These are phyloP conservation scores for Fomitopsis pinicola DNA, from an alignment of 1,284 basidiomycete genomes.

Conservation along the genomic window DNA sequence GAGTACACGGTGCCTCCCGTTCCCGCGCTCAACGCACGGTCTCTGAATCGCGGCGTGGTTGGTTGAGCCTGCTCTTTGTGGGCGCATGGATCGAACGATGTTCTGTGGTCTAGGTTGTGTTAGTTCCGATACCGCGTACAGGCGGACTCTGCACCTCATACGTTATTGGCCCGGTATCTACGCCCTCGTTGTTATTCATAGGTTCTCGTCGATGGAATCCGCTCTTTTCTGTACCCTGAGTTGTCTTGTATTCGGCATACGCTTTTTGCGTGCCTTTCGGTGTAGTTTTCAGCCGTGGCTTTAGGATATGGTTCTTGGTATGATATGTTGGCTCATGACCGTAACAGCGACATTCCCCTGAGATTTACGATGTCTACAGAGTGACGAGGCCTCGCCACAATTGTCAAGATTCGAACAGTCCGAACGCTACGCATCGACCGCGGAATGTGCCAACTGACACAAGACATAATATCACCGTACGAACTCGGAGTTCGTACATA, in stretches of 20 bases:
- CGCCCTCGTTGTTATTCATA: neutral
- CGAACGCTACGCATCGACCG: too few species aligned
- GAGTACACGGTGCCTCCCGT: conserved; percentile 39
- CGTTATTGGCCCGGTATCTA: neutral
- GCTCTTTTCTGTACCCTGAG: neutral
- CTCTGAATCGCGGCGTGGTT: neutral
- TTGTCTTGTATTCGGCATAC: neutral
- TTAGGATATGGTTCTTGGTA: too few species aligned
- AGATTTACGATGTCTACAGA: too few species aligned
- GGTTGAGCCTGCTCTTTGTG: neutral
- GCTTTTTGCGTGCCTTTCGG: too few species aligned
- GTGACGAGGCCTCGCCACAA: too few species aligned
- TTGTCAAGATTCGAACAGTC: too few species aligned
- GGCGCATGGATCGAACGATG: neutral
- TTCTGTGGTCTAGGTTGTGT: neutral
- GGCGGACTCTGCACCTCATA: neutral
- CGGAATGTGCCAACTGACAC: too few species aligned
- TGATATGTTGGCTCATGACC: too few species aligned
- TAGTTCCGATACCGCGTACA: neutral
- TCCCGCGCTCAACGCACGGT: conserved; percentile 30
- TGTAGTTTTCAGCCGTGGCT: too few species aligned
- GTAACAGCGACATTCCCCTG: too few species aligned
- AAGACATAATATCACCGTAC: too few species aligned
- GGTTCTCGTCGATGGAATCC: neutral
- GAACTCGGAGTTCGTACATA: too few species aligned